Conservation (phyloP, 345 rosid genomes). For the sweet orange (Citrus sinensis) region DNA sequence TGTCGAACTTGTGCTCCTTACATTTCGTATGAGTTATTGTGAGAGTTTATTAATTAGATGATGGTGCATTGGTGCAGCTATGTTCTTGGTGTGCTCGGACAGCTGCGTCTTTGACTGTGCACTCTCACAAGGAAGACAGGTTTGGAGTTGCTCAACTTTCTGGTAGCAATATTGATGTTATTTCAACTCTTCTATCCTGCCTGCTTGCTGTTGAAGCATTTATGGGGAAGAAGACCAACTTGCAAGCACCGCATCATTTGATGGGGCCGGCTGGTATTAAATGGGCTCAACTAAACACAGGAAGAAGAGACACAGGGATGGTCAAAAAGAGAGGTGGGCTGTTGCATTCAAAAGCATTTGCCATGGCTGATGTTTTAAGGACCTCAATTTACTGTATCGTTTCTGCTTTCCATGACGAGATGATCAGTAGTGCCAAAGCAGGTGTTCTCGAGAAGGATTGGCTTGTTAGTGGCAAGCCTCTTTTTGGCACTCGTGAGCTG, state of each 20-base stretch:
- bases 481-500: conserved; percentile 62
- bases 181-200: conserved; percentile 73
- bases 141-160: conserved; percentile 94
- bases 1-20: background rate
- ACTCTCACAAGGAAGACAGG: conserved; percentile 76
- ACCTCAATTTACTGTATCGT: conserved; percentile 70
- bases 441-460: conserved; percentile 81
- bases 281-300: conserved; percentile 57
- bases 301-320: conserved; percentile 52
- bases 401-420: conserved; percentile 69
- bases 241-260: conserved; percentile 60
- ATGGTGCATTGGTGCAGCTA: conserved; percentile 40
- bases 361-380: conserved; percentile 69
- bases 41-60: background rate
- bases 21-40: background rate
- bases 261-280: conserved; percentile 68
- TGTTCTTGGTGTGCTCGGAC: conserved; percentile 82
- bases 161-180: conserved; percentile 69
- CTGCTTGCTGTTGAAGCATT: conserved; percentile 77
- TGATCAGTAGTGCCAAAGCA: conserved; percentile 57
- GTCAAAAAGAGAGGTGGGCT: conserved; percentile 50
- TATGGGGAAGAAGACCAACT: conserved; percentile 76
- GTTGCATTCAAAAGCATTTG: conserved; percentile 56
- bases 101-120: conserved; percentile 61
- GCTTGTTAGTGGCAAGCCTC: conserved; percentile 49